A percentile compares a stretch with the other conserved stretches of the same genome.
phyloP scores from a whole-genome alignment of 805 yeast genomes.

The Wickerhamomyces silvicola region DNA sequence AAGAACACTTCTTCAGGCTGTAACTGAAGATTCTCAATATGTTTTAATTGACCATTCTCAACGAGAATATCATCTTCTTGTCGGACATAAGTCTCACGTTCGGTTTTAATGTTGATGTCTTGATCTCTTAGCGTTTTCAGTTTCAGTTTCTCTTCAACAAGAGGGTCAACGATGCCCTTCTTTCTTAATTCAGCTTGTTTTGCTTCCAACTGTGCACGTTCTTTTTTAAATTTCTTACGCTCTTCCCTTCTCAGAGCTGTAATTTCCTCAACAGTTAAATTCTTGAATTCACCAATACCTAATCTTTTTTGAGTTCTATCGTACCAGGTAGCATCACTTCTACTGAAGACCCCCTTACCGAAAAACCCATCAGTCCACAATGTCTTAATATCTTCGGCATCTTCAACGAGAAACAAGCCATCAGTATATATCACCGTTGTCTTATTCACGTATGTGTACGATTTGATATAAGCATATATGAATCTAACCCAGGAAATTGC shows the following conservation, averaged over 20 bases:
- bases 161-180: conserved; percentile 29
- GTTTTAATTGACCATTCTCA: conserved; percentile 25
- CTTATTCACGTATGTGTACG: conserved; percentile 13
- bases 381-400: conserved; percentile 39
- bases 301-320: conserved; percentile 56
- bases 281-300: conserved; percentile 32
- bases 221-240: conserved; percentile 63
- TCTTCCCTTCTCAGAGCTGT: conserved; percentile 68
- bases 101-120: conserved; percentile 19
- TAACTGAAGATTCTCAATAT: conserved; percentile 43
- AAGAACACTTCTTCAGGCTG: conserved; percentile 74
- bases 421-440: conserved; percentile 29
- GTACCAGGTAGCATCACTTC: conserved; percentile 92
- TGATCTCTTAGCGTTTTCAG: conserved; percentile 26
- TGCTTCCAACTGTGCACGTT: conserved; percentile 56
- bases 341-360: conserved; percentile 84
- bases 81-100: conserved; percentile 21
- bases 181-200: conserved; percentile 35
- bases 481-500: conserved; percentile 59
- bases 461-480: conserved; percentile 27
- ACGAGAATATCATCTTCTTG: conserved; percentile 31
- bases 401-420: conserved; percentile 29
- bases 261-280: conserved; percentile 62
- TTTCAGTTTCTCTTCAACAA: conserved; percentile 26
- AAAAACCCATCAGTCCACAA: conserved; percentile 88